A percentile compares a stretch with the other conserved stretches of the same genome.
phyloP scores from a whole-genome alignment of 2,329 filamentous ascomycete genomes.

The Colletotrichum tanaceti region DNA sequence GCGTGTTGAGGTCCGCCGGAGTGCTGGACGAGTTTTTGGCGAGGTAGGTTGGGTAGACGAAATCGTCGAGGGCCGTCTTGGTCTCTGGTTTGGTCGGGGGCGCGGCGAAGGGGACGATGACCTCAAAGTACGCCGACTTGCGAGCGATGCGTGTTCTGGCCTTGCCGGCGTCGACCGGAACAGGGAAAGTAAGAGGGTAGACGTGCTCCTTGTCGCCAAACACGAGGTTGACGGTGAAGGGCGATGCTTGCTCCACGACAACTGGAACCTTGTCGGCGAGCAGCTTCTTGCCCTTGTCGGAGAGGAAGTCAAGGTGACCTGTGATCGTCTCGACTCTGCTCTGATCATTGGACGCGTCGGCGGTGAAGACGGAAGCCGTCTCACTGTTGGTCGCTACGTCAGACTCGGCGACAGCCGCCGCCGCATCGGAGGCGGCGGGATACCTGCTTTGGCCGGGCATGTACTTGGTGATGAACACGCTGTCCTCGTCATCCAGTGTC shows the following conservation, averaged over 20 bases:
- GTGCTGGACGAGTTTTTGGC: constrained; percentile 41
- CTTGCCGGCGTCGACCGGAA: constrained; percentile 51
- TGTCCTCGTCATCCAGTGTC: constrained; percentile 44
- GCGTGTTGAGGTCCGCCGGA: constrained; percentile 54
- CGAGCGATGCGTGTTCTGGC: constrained; percentile 57
- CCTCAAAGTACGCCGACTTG: constrained; percentile 58
- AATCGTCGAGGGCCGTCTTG: constrained; percentile 45
- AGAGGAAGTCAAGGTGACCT: constrained; percentile 54
- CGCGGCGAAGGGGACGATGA: constrained; percentile 52
- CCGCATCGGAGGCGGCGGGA: constrained; percentile 44
- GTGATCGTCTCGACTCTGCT: constrained; percentile 52
- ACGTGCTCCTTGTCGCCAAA: constrained; percentile 50
- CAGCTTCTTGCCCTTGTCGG: constrained; percentile 50
- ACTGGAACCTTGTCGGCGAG: constrained; percentile 54
- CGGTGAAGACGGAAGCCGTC: constrained; percentile 45
- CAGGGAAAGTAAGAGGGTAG: constrained; percentile 53
- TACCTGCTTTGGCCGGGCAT: constrained; percentile 50
- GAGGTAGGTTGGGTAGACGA: constrained; percentile 53
- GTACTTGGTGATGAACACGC: constrained; percentile 53
- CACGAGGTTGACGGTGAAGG: constrained; percentile 55
- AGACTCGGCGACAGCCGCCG: constrained; percentile 42
- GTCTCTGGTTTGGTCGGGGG: constrained; percentile 39
- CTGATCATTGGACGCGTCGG: constrained; percentile 41
- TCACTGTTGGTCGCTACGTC: constrained; percentile 42
- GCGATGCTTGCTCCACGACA: constrained; percentile 51